These are phyloP conservation scores for Uronychia binucleata DNA, from an alignment of 73 alveolate species.

Conservation along the genomic window DNA sequence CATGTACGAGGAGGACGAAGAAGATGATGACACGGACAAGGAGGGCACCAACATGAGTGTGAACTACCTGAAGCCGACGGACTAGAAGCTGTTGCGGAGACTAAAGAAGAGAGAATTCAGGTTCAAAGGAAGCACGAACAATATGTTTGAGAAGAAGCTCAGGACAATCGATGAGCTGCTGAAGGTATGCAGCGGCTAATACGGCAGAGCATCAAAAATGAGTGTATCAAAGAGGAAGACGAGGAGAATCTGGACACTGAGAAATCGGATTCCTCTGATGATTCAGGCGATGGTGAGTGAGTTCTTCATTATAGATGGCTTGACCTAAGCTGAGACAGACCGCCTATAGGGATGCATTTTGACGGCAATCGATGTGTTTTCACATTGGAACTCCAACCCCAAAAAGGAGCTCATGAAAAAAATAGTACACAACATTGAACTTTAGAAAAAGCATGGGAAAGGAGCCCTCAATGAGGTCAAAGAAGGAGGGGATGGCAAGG, in stretches of 20 bases:
- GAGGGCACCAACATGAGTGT: not conserved
- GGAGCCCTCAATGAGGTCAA: not conserved
- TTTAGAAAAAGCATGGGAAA: not conserved
- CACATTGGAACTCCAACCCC: conserved; percentile 46
- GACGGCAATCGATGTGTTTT: conserved; percentile 43
- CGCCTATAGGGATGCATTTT: conserved; percentile 18
- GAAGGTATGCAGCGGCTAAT: not conserved
- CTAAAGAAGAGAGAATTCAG: not conserved
- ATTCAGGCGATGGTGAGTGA: conserved; percentile 23
- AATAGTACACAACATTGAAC: not conserved
- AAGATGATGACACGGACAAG: conserved; percentile 15
- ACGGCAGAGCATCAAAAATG: not conserved
- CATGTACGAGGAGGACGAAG: not conserved
- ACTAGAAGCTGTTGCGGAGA: not conserved
- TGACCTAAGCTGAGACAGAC: conserved; percentile 5
- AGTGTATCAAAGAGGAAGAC: conserved; percentile 27
- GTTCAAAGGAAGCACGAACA: not conserved
- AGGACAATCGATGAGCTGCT: conserved; percentile 35
- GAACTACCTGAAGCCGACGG: not conserved
- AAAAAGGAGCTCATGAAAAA: conserved; percentile 25
- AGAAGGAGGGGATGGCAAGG: not conserved
- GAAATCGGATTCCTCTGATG: conserved; percentile 19
- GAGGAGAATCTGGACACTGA: conserved; percentile 18
- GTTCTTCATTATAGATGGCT: conserved; percentile 19
- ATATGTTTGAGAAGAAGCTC: conserved; percentile 5